These are phyloP conservation scores for Micractinium sp. DNA, from an alignment of 139 green algal species.

Conservation along the genomic window DNA sequence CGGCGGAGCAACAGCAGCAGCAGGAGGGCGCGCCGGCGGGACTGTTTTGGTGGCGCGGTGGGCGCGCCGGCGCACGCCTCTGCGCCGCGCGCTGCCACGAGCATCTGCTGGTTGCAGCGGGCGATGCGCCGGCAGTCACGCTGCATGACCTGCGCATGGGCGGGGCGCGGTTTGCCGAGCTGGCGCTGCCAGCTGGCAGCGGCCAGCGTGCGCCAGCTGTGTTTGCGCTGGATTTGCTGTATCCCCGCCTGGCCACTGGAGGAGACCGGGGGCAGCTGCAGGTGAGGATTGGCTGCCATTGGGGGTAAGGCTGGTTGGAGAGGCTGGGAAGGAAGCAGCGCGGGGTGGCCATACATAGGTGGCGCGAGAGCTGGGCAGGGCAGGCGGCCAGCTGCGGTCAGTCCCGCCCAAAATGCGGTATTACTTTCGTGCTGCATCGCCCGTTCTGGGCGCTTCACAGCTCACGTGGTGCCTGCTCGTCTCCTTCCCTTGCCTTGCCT, in stretches of 20 bases:
- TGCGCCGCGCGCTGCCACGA: slow-evolving; percentile 5
- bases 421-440: too few species aligned
- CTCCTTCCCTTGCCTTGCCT: background rate
- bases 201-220: background rate
- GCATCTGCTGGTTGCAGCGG: slow-evolving; percentile 12
- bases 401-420: too few species aligned
- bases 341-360: background rate
- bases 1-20: background rate
- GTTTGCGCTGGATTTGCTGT: slow-evolving; percentile 11
- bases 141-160: slow-evolving; percentile 21
- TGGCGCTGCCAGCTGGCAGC: slow-evolving; percentile 11
- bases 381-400: too few species aligned
- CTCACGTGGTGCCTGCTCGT: too few species aligned
- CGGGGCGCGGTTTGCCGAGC: slow-evolving; percentile 10
- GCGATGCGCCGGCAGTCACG: slow-evolving; percentile 1
- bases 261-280: slow-evolving; percentile 5
- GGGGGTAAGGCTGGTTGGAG: background rate
- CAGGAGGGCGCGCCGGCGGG: background rate
- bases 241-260: background rate
- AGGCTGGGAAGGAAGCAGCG: background rate
- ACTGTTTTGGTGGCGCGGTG: background rate
- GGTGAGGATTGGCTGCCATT: background rate
- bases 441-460: too few species aligned
- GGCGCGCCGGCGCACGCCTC: background rate
- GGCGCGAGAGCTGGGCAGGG: too few species aligned